Evolutionary conservation across 805 yeast species (phyloP), one percentile per base, ranked within the genome.

Genomic region (Candida vaughaniae): DNA sequence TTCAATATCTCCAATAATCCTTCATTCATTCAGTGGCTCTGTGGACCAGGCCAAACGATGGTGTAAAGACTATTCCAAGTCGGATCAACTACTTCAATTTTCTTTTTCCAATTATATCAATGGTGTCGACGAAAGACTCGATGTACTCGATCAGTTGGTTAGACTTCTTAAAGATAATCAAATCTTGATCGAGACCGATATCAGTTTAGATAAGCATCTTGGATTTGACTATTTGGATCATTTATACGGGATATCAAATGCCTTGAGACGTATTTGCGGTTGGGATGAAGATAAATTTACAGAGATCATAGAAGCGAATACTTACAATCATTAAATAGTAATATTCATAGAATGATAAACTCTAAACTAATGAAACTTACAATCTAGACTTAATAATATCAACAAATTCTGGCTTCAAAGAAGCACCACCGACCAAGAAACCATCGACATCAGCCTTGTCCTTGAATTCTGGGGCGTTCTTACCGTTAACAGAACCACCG

Each of bases 381-480:
- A 73, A 71, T 83, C 95, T 84, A 38, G 95, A 85, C 75, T 85
- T 91, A 79, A 93, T 77, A 63, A 93, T 93, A 71, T 88, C 93
- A 60, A 87, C 80, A 62, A 93, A 93, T 75, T 93, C 99, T 51
- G 99, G 96, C 80, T 93, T 93, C 69, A 93, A 80, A 31, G 95
- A 87, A 61, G 99, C 99, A 75, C 99, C 99, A 62, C 99, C 99
- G 56, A 93, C 99, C 60, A 93, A 80, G 91, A 90, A 93, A 37
- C 99, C 99, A 62, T 93, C 99, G 48, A 93, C 95, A 61, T 93
- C 96, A 17, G 72, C 71, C 80, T 88, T 88, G 72, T 81, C 93
- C 74, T 82, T 87, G 81, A 93, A 90, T 50, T 91, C 80, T 42
- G 73, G 66, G 51, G 95, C 93, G 71, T 91, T 93, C 75, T 80